These are phyloP conservation scores for Kalmusia sp. DNA, from an alignment of 2,329 filamentous ascomycete genomes.

Conservation along the genomic window DNA sequence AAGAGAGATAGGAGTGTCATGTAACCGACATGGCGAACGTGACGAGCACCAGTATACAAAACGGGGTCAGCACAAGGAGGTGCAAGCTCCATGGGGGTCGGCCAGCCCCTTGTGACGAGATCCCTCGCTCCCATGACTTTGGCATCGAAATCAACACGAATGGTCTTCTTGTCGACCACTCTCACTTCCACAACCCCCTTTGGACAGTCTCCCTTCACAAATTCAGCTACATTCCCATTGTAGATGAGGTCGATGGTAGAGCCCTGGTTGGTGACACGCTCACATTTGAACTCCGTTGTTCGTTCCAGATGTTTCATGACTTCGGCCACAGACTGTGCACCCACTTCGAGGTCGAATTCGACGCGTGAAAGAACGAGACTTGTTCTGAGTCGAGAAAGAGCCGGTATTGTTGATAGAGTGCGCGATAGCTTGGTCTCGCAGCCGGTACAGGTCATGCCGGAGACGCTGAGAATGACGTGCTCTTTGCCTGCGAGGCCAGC, in stretches of 20 bases:
- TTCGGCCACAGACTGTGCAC: slow-evolving; percentile 29
- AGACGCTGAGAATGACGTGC: slow-evolving; percentile 66
- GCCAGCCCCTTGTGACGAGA: slow-evolving; percentile 48
- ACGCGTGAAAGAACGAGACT: slow-evolving; percentile 71
- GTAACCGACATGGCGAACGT: slow-evolving; percentile 60
- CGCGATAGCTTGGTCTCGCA: slow-evolving; percentile 70
- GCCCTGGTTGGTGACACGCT: slow-evolving; percentile 39
- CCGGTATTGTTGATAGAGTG: slow-evolving; percentile 58
- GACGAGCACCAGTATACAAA: slow-evolving; percentile 59
- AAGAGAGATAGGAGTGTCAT: slow-evolving; percentile 43
- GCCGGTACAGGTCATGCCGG: slow-evolving; percentile 77
- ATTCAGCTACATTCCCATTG: slow-evolving; percentile 9
- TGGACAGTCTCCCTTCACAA: slow-evolving; percentile 29
- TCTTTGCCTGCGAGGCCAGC: slow-evolving; percentile 47
- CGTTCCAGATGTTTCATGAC: slow-evolving; percentile 62
- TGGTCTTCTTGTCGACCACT: slow-evolving; percentile 21
- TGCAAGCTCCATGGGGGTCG: slow-evolving; percentile 49
- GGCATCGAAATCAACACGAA: slow-evolving; percentile 57
- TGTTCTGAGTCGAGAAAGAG: slow-evolving; percentile 64
- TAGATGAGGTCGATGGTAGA: slow-evolving; percentile 31
- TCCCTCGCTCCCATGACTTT: slow-evolving; percentile 57
- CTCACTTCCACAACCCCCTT: slow-evolving; percentile 27
- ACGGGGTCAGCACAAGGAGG: slow-evolving; percentile 54
- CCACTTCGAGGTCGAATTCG: slow-evolving; percentile 66
- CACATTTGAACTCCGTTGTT: slow-evolving; percentile 69